Evolutionary conservation across 257 asterid species (phyloP), one percentile per base, ranked within the genome.

Genomic region (Henckelia pumila): DNA sequence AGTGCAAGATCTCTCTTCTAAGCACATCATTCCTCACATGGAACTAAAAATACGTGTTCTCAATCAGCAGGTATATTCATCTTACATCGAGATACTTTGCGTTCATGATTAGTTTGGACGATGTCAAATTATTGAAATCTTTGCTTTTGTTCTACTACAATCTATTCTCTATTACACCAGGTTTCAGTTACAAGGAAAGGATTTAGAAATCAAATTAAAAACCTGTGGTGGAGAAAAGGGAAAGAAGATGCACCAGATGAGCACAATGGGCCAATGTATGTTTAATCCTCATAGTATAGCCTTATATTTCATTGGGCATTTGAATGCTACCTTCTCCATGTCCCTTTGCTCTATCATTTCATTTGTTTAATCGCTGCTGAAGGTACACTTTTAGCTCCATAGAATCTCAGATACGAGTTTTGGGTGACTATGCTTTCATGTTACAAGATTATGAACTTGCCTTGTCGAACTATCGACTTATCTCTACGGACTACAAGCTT

Each of bases 151-250:
- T 70, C 25, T 71, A 44, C 30, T 50, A 26, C 60, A 50, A 33
- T 70, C 32, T 66, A 37, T 66, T 74, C 40, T 61, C 63, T 56
- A 17, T 71, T 76, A 71, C 66, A 67, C 56, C 80, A 94, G 99
- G 95, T 94, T 79, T 88, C 99, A 67, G 96, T 96, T 0, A 94
- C 99, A 76, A 85, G 97, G 77, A 94, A 84, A 76, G 99, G 99
- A 72, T 94, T 94, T 63, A 85, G 96, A 77, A 94, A 94, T 83
- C 99, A 94, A 87, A 88, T 94, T 61, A 94, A 89, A 79, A 91
- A 91, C 82, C 79, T 94, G 64, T 94, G 99, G 99, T 88, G 97
- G 99, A 88, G 99, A 82, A 94, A 91, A 84, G 99, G 99, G 71
- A 94, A 91, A 85, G 99, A 94, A 5, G 99, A 91, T 71, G 73